Evolutionary conservation across 805 yeast genomes (phyloP), one percentile per base, ranked within the genome.

Genomic region (Kluyveromyces wickerhamii): DNA sequence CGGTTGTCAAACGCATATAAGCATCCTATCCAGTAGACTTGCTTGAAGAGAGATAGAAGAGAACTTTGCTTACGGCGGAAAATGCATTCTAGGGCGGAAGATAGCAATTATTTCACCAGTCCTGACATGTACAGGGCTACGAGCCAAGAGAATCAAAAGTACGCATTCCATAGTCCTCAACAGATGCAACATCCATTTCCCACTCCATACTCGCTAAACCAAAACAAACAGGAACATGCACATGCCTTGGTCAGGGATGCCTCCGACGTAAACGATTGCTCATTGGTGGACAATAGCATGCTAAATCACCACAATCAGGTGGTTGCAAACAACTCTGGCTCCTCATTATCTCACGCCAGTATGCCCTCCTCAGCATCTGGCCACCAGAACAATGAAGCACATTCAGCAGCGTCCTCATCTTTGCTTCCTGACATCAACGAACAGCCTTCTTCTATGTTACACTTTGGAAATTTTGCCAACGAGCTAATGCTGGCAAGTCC

Each of bases 401-500:
- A 7, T 7, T 21, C 26, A 18, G 24, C 17, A 21, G 17, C 25
- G 10, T 21, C 26, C 36, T 14, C 25, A 18, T 15, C 32, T 25
- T 13, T 27, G 30, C 15, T 30, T 10, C 33, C 48, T 33, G 60
- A 57, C 41, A 48, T 52, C 35, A 51, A 54, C 38, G 40, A 52
- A 25, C 60, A 56, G 36, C 60, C 62, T n/a, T 56, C 61, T 1
- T 47, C 58, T 3, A 54, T 48, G 16, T 36, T 55, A 19, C 57
- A 55, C 22, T 48, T 50, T 21, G 44, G 43, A 7, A 40, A 39
- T 27, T 42, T 50, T 23, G 48, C 51, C 12, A 51, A 47, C 33
- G 62, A 57, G 25, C 54, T 56, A 42, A 32, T 56, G 27, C 39
- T 57, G 33, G 47, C 57, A 1, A 55, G 60, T 10, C 62, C 62